A percentile compares a stretch with the other conserved stretches of the same genome.
Conservation (phyloP, 2,329 filamentous ascomycete genomes). For the Graphilbum sp. region DNA sequence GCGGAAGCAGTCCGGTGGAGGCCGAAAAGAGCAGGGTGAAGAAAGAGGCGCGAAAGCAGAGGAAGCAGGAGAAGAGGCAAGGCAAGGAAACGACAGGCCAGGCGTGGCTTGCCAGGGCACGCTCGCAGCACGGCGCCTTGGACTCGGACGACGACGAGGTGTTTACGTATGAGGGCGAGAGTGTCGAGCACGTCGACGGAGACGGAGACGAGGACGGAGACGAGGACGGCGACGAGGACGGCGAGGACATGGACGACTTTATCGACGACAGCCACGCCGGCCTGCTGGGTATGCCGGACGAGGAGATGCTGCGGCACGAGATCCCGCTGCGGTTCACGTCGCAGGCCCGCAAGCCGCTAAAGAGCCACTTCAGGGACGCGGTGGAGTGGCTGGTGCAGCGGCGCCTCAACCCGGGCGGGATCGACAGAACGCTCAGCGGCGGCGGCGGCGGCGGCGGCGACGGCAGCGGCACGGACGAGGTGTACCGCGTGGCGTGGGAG, state of each 20-base stretch:
- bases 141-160: slow-evolving; percentile 1
- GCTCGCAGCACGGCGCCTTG: neutral
- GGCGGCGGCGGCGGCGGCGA: neutral
- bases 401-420: slow-evolving; percentile 46
- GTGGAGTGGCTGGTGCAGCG: slow-evolving; percentile 73
- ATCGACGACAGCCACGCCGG: slow-evolving; percentile 30
- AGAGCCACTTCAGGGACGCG: slow-evolving; percentile 56
- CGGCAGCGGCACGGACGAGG: slow-evolving; percentile 15
- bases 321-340: slow-evolving; percentile 56
- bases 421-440: slow-evolving; percentile 10
- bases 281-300: slow-evolving; percentile 7
- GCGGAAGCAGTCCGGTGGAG: no score
- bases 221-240: neutral
- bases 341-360: slow-evolving; percentile 48
- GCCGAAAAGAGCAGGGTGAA: neutral
- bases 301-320: slow-evolving; percentile 18
- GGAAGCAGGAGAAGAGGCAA: neutral
- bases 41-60: neutral
- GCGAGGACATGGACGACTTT: slow-evolving; percentile 35
- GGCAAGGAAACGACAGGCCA: neutral
- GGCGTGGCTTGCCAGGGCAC: neutral
- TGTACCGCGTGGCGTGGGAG: slow-evolving; percentile 52
- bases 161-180: neutral
- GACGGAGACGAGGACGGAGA: neutral
- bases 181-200: neutral